Conservation (phyloP, 495 filamentous ascomycete genomes). For the Trichoderma reesei region DNA sequence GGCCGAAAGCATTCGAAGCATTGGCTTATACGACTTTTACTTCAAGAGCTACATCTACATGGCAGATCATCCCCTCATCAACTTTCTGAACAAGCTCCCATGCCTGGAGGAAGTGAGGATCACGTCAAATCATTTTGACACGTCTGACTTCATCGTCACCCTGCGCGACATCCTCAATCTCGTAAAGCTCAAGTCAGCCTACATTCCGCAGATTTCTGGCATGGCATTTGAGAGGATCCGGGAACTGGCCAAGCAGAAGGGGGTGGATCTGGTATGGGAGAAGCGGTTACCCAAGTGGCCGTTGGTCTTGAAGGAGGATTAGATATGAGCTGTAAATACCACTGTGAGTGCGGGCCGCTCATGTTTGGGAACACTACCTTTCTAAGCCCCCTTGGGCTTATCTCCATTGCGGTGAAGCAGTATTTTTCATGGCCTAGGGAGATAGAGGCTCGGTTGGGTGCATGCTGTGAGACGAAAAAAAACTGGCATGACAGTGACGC, state of each 20-base stretch:
- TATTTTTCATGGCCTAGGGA: too few species aligned
- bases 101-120: neutral
- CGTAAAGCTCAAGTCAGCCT: neutral
- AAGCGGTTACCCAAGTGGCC: neutral
- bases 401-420: too few species aligned
- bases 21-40: neutral
- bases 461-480: too few species aligned
- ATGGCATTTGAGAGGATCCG: neutral
- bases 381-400: too few species aligned
- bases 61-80: neutral
- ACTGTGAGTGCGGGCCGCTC: too few species aligned
- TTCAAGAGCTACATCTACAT: neutral
- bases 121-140: neutral
- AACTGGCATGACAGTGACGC: too few species aligned
- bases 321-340: too few species aligned
- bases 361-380: too few species aligned
- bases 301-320: neutral
- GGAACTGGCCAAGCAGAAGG: neutral
- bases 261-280: neutral
- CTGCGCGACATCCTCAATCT: neutral
- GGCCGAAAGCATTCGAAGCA: neutral
- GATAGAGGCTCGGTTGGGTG: too few species aligned
- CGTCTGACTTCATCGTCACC: neutral
- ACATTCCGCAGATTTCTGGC: neutral
- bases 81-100: neutral